Evolutionary conservation across 768 basidiomycete genomes (phyloP), one percentile per base, ranked within the genome.

Genomic region (Cantharellus cinnabarinus): DNA sequence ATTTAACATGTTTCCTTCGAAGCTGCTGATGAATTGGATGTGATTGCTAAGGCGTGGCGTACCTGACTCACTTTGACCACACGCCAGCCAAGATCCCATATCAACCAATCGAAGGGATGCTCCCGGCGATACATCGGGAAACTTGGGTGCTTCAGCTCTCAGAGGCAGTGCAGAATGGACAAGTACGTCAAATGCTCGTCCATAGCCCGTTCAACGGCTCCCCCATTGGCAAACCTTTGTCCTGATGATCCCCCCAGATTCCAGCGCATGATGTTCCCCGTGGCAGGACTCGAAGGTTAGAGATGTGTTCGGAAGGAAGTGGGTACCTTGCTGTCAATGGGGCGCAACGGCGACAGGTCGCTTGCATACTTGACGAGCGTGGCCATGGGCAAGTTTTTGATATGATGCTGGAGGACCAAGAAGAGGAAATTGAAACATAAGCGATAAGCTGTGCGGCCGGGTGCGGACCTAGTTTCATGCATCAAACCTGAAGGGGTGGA

Each of bases 301-400:
- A 37, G 14, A 37, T 54, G 7, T 54, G 52, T 54, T 37, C 10
- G 10, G 52, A 54, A 54, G 52, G 52, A 10, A 37, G 52, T 10
- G 52, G 52, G 14, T 54, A 7, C 14, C 14, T 62, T 2, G 62
- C 62, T 7, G 62, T 62, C 5, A 62, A 62, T 42, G 62, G 62
- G 20, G 34, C 34, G 20, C 48, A 50, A 38, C 55, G 59, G 35
- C 61, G 62, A 42, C 53, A 58, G 48, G 63, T 63, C 41, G 62
- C 61, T 52, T 56, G 52, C 40, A 56, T 62, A 29, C 38, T 62
- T 44, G 62, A 62, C 14, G 42, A 50, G 56, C 37, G 20, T 20
- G 61, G 61, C 15, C 60, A 58, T 34, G 61, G 54, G 3, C 60
- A 62, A 42, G 29, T 62, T 3, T 61, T 62, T 58, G 62, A 62